Base-by-base conservation (phyloP, 2,329 filamentous ascomycete genomes). In the Monilinia polystroma region DNA sequence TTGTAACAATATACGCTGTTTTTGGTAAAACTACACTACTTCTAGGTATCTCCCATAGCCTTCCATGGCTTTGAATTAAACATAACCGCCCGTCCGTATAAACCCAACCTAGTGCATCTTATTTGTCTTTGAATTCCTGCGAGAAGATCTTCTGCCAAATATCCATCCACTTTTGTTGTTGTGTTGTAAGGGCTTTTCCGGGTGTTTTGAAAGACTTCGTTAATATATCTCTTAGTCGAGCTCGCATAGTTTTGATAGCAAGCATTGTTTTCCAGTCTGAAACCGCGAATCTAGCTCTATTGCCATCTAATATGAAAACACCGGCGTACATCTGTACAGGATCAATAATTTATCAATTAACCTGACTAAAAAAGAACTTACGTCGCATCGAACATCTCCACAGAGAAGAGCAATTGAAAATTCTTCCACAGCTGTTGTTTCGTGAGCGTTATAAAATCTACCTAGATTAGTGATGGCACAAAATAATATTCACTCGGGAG, bases 251-350 rank as follows among this genome's bases (percentile, higher is more conserved):
- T 79, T 97, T 97, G 74, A 99, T 80, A n/a, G 90, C 93, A 47
- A 97, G 85, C 83, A 95, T 89, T 0, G 89, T 89, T 79, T 93
- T 96, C 93, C 94, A 98, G 75, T 96, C 91, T 5, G 88, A 85
- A 0, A 96, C 85, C 29, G 90, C 86, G 76, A 98, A 97, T 59
- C 92, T 86, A 59, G 94, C 85, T 41, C 93, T 85, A 76, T 97
- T 96, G 55, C 92, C 90, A 76, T 97, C 95, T 55, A 99, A 84
- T 26, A 92, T 84, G 52, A 97, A 84, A 2, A 97, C 90, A 18
- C 95, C 95, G 0, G 93, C 87, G 76, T 92, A 96, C 81, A 97
- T 86, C 85, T 94, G 1, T 29, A 29, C 23, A n/a, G 10, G 23
- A 26, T 65, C 56, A 76, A 65, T 43, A 7, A 26, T 16, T 60